phyloP scores from a whole-genome alignment of 495 filamentous ascomycete genomes.

The Letharia columbiana region DNA sequence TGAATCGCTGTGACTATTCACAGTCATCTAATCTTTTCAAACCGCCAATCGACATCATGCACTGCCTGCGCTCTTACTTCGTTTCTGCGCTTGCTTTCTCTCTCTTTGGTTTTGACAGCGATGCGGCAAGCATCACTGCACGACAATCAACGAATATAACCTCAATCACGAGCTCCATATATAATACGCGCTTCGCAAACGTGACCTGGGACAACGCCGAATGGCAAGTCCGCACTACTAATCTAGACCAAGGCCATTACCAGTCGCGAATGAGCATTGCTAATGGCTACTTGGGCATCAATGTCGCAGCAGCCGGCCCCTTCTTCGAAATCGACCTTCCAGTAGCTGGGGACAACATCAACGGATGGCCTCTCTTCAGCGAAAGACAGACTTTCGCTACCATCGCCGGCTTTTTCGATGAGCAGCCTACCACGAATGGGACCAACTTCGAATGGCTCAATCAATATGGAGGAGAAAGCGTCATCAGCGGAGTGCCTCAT shows the following conservation, averaged over 20 bases:
- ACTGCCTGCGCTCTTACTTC: constrained; percentile 16
- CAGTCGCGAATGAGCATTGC: constrained; percentile 55
- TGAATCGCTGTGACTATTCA: constrained; percentile 3
- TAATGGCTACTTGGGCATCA: constrained; percentile 54
- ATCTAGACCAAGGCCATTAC: constrained; percentile 51
- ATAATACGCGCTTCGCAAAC: constrained; percentile 41
- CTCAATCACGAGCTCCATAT: constrained; percentile 24
- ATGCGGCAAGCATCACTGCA: constrained; percentile 14
- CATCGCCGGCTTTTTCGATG: constrained; percentile 64
- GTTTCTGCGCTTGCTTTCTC: constrained; percentile 14
- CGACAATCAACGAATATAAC: constrained; percentile 12
- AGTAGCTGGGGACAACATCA: constrained; percentile 46
- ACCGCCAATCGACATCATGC: constrained; percentile 15
- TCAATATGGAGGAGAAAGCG: constrained; percentile 63
- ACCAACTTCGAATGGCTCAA: constrained; percentile 66
- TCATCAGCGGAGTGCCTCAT: constrained; percentile 67
- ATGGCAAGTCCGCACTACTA: constrained; percentile 51
- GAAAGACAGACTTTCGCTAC: constrained; percentile 63
- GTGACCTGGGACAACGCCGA: constrained; percentile 57
- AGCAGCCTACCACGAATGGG: constrained; percentile 51
- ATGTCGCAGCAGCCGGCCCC: constrained; percentile 55
- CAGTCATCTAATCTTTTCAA: neutral
- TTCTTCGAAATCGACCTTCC: constrained; percentile 59
- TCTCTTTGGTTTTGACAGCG: constrained; percentile 11
- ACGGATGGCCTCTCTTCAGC: constrained; percentile 68